phyloP scores from a whole-genome alignment of 352 stramenopile genomes.

The Lagenidium sp. region DNA sequence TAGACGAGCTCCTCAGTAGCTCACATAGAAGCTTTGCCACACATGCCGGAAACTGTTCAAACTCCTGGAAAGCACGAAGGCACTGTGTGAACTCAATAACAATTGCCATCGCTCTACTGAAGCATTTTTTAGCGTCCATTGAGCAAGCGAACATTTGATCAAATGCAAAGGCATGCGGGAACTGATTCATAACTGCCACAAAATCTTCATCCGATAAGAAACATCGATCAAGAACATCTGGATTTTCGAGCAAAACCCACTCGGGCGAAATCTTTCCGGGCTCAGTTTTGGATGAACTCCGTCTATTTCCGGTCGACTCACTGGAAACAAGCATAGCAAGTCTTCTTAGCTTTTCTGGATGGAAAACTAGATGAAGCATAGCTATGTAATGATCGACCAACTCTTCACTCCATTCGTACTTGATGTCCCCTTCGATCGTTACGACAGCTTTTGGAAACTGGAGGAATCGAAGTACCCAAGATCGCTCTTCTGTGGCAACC shows the following conservation, averaged over 20 bases:
- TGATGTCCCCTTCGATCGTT: conserved; percentile 34
- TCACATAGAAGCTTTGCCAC: conserved; percentile 64
- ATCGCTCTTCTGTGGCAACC: conserved; percentile 67
- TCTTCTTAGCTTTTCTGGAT: conserved; percentile 68
- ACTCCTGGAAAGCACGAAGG: conserved; percentile 65
- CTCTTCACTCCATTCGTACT: conserved; percentile 67
- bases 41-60: conserved; percentile 65
- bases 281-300: conserved; percentile 15
- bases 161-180: conserved; percentile 76
- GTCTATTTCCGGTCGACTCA: conserved; percentile 13
- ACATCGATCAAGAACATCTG: conserved; percentile 67
- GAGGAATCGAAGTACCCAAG: conserved; percentile 71
- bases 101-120: conserved; percentile 62
- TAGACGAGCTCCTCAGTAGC: conserved; percentile 45
- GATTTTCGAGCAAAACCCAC: conserved; percentile 80
- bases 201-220: conserved; percentile 84
- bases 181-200: conserved; percentile 76
- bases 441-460: conserved; percentile 75
- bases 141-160: conserved; percentile 64
- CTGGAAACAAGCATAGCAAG: conserved; percentile 70
- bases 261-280: conserved; percentile 39
- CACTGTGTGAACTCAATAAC: conserved; percentile 70
- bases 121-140: conserved; percentile 69
- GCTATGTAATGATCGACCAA: conserved; percentile 79
- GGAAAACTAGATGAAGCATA: conserved; percentile 82